A percentile compares a stretch with the other conserved stretches of the same genome.
phyloP scores from a whole-genome alignment of 441 rosid species.

The Croton setiger region DNA sequence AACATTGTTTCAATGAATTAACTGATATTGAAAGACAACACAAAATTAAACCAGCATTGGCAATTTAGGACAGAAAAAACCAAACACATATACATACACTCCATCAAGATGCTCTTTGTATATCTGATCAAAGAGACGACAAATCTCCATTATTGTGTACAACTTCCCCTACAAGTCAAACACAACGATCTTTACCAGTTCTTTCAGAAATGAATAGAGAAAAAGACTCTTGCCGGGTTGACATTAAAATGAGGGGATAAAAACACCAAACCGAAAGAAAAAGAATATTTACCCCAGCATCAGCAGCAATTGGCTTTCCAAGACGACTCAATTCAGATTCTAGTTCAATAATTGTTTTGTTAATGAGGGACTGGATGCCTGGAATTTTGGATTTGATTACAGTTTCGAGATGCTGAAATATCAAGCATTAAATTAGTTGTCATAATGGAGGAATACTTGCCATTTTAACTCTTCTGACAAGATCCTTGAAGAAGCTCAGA shows the following conservation, averaged over 20 bases:
- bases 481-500: neutral
- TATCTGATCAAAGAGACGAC: conserved; percentile 91
- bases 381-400: conserved; percentile 97
- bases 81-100: conserved; percentile 49
- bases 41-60: conserved; percentile 6
- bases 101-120: conserved; percentile 98
- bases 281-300: conserved; percentile 76
- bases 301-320: conserved; percentile 96
- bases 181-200: conserved; percentile 20
- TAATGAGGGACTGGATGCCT: conserved; percentile 88
- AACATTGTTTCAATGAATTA: conserved; percentile 12
- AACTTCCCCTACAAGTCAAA: conserved; percentile 73
- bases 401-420: conserved; percentile 87
- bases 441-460: neutral
- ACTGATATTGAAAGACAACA: neutral
- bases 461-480: neutral
- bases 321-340: conserved; percentile 92
- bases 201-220: neutral
- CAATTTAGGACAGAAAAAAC: neutral
- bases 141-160: conserved; percentile 93
- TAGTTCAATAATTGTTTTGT: conserved; percentile 75
- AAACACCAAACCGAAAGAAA: conserved; percentile 16
- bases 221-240: neutral
- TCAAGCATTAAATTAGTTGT: conserved; percentile 16
- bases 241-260: conserved; percentile 1